phyloP scores from a whole-genome alignment of 768 basidiomycete genomes.

The Trametes cubensis region DNA sequence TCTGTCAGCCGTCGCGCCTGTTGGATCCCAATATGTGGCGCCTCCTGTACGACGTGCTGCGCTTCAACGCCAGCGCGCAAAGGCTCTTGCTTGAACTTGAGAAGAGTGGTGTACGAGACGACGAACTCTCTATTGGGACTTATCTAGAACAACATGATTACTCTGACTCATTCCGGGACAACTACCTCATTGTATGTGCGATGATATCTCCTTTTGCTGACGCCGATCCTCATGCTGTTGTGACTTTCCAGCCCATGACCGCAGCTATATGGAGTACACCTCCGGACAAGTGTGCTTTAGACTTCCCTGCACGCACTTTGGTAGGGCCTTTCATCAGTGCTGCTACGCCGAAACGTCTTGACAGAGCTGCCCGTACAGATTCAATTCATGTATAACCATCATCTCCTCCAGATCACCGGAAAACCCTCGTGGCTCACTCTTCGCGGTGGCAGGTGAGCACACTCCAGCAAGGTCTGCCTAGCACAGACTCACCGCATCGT shows the following conservation, averaged over 20 bases:
- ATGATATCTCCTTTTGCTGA: not conserved
- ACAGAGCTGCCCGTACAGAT: conserved; percentile 40
- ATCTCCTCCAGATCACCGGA: conserved; percentile 68
- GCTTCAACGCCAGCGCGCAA: conserved; percentile 73
- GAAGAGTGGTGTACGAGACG: conserved; percentile 28
- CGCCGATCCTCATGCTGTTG: not conserved
- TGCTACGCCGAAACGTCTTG: not conserved
- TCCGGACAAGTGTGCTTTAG: conserved; percentile 65
- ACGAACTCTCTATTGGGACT: conserved; percentile 51
- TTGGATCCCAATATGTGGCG: conserved; percentile 71
- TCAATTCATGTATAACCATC: conserved; percentile 75
- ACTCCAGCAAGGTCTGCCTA: not conserved
- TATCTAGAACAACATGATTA: conserved; percentile 66
- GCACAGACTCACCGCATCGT: not conserved
- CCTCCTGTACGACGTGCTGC: conserved; percentile 67
- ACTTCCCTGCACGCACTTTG: conserved; percentile 72
- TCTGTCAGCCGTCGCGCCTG: conserved; percentile 65
- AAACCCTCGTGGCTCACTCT: conserved; percentile 77
- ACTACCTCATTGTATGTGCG: conserved; percentile 70
- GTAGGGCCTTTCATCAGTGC: conserved; percentile 34
- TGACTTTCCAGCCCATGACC: conserved; percentile 60
- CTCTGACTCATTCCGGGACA: conserved; percentile 66
- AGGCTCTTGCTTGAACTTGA: conserved; percentile 41
- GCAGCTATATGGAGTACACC: conserved; percentile 82
- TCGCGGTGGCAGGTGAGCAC: conserved; percentile 66